phyloP scores from a whole-genome alignment of 208 protist genomes.

The Acanthamoeba quina region DNA sequence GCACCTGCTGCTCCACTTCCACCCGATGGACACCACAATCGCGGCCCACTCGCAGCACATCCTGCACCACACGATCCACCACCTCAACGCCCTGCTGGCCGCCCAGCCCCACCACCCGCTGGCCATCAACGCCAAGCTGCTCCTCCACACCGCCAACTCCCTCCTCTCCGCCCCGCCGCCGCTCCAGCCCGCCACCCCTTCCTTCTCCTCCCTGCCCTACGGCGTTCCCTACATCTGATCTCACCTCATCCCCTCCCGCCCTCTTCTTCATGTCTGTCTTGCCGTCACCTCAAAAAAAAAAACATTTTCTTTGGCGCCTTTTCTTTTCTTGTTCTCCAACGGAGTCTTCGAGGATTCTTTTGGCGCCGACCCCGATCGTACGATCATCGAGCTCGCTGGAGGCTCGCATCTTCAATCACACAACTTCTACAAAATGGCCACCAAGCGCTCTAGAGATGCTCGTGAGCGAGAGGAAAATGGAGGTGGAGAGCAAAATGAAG shows the following conservation, averaged over 20 bases:
- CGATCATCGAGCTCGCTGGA: no score
- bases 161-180: constrained; percentile 30
- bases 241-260: no score
- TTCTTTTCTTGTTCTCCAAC: background rate
- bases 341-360: background rate
- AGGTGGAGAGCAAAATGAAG: background rate
- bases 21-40: constrained; percentile 26
- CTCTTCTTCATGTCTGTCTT: background rate
- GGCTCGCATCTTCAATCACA: background rate
- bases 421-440: background rate
- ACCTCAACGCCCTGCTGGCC: constrained; percentile 24
- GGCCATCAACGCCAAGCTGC: constrained; percentile 53
- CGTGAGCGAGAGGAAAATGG: constrained; percentile 1
- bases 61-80: constrained; percentile 29
- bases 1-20: constrained; percentile 52
- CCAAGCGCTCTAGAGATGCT: background rate
- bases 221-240: background rate
- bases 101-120: background rate
- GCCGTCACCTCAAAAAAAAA: no score
- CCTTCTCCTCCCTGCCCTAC: background rate
- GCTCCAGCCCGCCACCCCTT: background rate
- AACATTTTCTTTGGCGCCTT: constrained; percentile 9
- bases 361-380: no score
- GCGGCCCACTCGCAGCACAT: constrained; percentile 52
- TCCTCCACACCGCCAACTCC: constrained; percentile 53